These are phyloP conservation scores for Talaromyces sp. DNA, from an alignment of 2,329 filamentous ascomycete species.

Conservation along the genomic window DNA sequence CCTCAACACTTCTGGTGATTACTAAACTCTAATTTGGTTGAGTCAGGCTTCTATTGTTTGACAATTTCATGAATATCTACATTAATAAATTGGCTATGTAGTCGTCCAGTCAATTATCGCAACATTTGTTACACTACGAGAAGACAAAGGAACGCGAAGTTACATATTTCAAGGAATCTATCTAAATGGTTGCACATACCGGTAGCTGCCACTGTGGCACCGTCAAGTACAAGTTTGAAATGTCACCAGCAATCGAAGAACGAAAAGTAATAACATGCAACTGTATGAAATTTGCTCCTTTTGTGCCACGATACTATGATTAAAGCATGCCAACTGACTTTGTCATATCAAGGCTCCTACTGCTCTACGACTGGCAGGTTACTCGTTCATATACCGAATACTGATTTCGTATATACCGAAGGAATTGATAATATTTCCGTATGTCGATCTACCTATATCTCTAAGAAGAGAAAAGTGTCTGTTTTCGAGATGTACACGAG, in stretches of 20 bases:
- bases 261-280: slow-evolving; percentile 22
- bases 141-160: background rate
- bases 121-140: background rate
- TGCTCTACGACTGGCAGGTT: slow-evolving; percentile 32
- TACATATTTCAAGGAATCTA: background rate
- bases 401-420: slow-evolving; percentile 24
- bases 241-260: slow-evolving; percentile 21
- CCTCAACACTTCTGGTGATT: background rate
- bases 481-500: background rate
- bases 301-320: background rate
- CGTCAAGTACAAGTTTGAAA: slow-evolving; percentile 23
- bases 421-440: slow-evolving; percentile 26
- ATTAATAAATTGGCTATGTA: background rate
- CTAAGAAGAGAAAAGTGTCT: background rate
- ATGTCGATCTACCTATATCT: background rate
- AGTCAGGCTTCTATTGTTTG: background rate
- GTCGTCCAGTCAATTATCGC: background rate
- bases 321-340: background rate
- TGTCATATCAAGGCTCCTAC: slow-evolving; percentile 27
- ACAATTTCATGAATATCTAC: background rate
- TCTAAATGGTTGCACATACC: slow-evolving; percentile 8
- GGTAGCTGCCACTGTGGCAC: slow-evolving; percentile 26
- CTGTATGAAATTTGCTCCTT: slow-evolving; percentile 18
- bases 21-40: background rate
- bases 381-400: slow-evolving; percentile 26